phyloP scores from a whole-genome alignment of 805 yeast species.

The Metschnikowia drakensbergensis region DNA sequence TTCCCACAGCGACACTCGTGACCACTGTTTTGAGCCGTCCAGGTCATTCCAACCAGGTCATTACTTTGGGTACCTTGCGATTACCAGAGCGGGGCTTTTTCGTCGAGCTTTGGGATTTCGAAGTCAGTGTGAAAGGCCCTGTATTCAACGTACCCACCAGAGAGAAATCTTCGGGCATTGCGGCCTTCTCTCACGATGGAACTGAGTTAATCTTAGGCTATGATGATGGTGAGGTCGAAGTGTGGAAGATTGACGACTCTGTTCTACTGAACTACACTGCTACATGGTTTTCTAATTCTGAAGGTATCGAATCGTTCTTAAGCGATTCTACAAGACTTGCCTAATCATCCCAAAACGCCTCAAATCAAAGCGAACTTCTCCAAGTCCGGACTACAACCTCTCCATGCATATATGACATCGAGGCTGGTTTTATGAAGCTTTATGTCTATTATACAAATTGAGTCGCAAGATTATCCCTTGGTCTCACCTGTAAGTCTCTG shows the following conservation, averaged over 20 bases:
- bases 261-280: slow-evolving; percentile 3
- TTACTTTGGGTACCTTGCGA: slow-evolving; percentile 12
- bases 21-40: slow-evolving; percentile 12
- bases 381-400: no score
- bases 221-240: slow-evolving; percentile 13
- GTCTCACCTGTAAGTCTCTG: slow-evolving; percentile 52
- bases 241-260: slow-evolving; percentile 14
- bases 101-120: slow-evolving; percentile 19
- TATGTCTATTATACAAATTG: slow-evolving; percentile 16
- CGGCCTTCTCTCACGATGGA: slow-evolving; percentile 13
- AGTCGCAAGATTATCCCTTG: slow-evolving; percentile 38
- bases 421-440: neutral
- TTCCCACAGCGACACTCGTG: slow-evolving; percentile 15
- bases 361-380: no score
- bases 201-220: slow-evolving; percentile 11
- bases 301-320: slow-evolving; percentile 1
- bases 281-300: neutral
- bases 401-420: no score
- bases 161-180: slow-evolving; percentile 8
- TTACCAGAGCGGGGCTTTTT: slow-evolving; percentile 11
- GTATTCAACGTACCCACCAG: slow-evolving; percentile 10
- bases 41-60: slow-evolving; percentile 9
- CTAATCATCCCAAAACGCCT: no score
- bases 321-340: neutral
- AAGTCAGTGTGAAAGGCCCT: slow-evolving; percentile 10